Conservation (phyloP, 768 basidiomycete genomes). For the Pleurotus cornucopiae region DNA sequence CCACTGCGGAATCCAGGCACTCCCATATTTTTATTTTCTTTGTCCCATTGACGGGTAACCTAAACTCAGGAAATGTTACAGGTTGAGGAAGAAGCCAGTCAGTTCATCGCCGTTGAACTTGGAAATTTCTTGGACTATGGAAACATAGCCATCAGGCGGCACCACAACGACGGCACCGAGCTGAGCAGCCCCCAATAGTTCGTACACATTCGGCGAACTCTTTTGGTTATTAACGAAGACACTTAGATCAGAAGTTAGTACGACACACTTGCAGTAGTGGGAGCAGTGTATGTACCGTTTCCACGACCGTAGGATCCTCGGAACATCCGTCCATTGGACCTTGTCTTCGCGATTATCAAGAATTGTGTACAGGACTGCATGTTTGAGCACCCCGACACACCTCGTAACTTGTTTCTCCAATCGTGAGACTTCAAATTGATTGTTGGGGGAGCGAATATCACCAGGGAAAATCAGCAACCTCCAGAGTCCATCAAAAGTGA, state of each 20-base stretch:
- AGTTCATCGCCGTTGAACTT: not conserved
- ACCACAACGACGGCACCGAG: not conserved
- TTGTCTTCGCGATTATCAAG: not conserved
- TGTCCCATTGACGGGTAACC: no score
- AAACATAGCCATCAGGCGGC: not conserved
- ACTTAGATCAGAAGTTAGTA: not conserved
- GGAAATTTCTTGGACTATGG: not conserved
- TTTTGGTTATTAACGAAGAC: not conserved
- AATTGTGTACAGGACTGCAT: not conserved
- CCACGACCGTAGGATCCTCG: not conserved
- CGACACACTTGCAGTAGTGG: no score
- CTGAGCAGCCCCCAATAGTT: not conserved
- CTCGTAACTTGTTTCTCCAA: not conserved
- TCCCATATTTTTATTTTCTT: no score
- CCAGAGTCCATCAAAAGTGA: conserved; percentile 13
- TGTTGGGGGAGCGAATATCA: conserved; percentile 1
- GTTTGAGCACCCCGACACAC: not conserved
- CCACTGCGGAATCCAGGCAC: no score
- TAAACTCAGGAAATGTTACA: no score
- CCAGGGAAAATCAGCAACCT: conserved; percentile 14
- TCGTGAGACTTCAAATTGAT: not conserved
- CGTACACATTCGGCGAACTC: not conserved
- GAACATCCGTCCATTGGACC: not conserved
- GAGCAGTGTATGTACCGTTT: not conserved
- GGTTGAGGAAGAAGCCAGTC: no score